Percentiles rank a stretch among this genome's conserved stretches.
Conservation (phyloP, 768 basidiomycete species). For the Hypholoma fasciculare region DNA sequence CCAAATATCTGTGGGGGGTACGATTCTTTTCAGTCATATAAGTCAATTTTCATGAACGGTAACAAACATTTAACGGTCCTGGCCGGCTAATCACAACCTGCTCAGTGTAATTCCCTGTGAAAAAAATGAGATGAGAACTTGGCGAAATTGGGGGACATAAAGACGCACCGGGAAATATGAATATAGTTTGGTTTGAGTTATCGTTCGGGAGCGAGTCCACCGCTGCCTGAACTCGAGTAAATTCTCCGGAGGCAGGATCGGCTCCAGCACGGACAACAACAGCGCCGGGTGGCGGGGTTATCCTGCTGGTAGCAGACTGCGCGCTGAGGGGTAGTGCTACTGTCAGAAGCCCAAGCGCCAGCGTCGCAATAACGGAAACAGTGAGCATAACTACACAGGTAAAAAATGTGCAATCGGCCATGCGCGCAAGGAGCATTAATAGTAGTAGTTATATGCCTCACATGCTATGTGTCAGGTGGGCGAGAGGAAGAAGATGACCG, state of each 20-base stretch:
- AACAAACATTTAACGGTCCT: slow-evolving; percentile 38
- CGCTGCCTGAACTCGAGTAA: slow-evolving; percentile 37
- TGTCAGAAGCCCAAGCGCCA: no score
- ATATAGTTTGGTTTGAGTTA: slow-evolving; percentile 36
- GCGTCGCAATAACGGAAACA: no score
- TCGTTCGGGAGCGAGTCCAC: slow-evolving; percentile 43
- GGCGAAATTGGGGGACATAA: not conserved
- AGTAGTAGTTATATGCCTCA: no score
- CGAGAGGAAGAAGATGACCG: no score
- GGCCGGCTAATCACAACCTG: slow-evolving; percentile 43
- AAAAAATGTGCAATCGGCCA: no score
- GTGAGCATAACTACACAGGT: no score
- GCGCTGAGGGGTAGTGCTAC: no score
- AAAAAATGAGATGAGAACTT: not conserved
- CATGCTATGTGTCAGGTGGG: no score
- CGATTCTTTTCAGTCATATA: not conserved
- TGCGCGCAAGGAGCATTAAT: no score
- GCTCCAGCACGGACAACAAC: slow-evolving; percentile 37
- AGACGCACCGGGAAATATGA: slow-evolving; percentile 36
- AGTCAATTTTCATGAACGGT: not conserved
- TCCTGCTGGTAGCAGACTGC: no score
- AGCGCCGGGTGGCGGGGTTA: slow-evolving; percentile 33
- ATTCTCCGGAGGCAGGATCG: slow-evolving; percentile 40
- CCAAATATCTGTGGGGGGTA: slow-evolving; percentile 3
- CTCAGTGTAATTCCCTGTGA: slow-evolving; percentile 41